Conservation (phyloP, 176 grass and related monocot species). For the Aegilops sharonensis region DNA sequence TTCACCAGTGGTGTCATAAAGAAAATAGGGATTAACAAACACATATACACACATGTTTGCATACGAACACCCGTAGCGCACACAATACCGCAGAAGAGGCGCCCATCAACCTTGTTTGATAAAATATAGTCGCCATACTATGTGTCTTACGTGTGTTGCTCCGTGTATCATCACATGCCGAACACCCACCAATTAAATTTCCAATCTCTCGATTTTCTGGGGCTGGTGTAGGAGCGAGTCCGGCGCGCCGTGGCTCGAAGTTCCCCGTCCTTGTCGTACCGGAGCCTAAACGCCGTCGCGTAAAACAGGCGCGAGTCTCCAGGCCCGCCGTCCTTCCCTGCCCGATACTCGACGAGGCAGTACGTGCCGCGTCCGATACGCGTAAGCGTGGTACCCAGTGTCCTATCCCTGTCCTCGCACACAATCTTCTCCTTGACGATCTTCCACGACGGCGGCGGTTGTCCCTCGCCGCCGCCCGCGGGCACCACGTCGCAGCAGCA, state of each 20-base stretch:
- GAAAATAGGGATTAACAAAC: too few relatives aligned
- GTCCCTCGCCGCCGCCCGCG: neutral
- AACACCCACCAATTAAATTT: neutral
- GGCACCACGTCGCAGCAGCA: slow-evolving; percentile 14
- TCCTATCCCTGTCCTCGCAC: neutral
- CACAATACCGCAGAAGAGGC: too few relatives aligned
- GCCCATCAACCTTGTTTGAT: too few relatives aligned
- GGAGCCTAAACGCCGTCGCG: neutral
- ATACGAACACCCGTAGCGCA: too few relatives aligned
- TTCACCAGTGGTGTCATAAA: too few relatives aligned
- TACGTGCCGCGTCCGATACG: neutral
- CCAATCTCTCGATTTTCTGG: neutral
- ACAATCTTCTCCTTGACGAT: slow-evolving; percentile 1
- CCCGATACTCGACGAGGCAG: neutral
- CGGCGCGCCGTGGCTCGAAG: neutral
- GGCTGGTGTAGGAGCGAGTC: neutral
- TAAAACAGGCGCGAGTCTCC: neutral
- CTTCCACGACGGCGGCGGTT: neutral
- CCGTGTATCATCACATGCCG: neutral
- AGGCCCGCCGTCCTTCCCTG: neutral
- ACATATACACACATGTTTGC: too few relatives aligned
- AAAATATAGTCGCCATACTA: too few relatives aligned
- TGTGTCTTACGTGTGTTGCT: too few relatives aligned
- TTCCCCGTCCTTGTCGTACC: neutral
- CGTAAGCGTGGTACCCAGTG: neutral